Evolutionary conservation across 2,329 filamentous ascomycete genomes (phyloP).

Genomic region (Fusarium metavorans): DNA sequence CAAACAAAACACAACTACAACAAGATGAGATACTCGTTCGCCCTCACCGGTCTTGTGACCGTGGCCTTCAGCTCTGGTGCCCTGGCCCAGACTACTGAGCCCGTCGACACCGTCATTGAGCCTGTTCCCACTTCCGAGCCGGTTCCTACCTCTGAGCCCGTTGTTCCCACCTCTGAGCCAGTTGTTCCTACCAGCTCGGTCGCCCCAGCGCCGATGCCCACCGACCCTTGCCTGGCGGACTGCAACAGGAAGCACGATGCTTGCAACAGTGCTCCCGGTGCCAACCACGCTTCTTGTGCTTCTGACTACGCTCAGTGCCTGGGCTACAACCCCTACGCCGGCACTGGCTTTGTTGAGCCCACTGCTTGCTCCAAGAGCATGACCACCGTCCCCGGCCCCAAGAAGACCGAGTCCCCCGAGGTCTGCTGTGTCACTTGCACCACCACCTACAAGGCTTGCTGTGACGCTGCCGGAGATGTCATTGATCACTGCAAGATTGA

Average conservation of each 20-base stretch:
- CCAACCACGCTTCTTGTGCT: conserved; percentile 8
- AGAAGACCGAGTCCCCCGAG: conserved; percentile 12
- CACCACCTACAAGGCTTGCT: conserved; percentile 28
- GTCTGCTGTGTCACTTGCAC: conserved; percentile 21
- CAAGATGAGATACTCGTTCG: conserved; percentile 35
- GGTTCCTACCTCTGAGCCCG: too few relatives aligned
- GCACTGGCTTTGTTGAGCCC: not conserved
- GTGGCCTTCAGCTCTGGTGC: conserved; percentile 25
- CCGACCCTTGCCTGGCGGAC: not conserved
- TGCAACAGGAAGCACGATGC: conserved; percentile 3
- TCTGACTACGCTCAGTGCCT: conserved; percentile 8
- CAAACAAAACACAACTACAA: not conserved
- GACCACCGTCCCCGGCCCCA: conserved; percentile 11
- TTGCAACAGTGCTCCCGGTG: not conserved
- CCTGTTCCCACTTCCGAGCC: not conserved
- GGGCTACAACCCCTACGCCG: conserved; percentile 12
- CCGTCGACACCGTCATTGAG: not conserved
- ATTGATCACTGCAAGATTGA: conserved; percentile 27
- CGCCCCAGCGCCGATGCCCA: not conserved
- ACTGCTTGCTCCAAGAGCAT: conserved; percentile 8
- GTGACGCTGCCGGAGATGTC: conserved; percentile 23
- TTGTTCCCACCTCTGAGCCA: too few relatives aligned
- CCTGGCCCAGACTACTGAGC: conserved; percentile 12
- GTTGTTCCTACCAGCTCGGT: not conserved
- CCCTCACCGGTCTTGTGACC: conserved; percentile 36